A percentile compares a stretch with the other conserved stretches of the same genome.
phyloP scores from a whole-genome alignment of 1,139 yeast species.

The Kodamaea sp. region DNA sequence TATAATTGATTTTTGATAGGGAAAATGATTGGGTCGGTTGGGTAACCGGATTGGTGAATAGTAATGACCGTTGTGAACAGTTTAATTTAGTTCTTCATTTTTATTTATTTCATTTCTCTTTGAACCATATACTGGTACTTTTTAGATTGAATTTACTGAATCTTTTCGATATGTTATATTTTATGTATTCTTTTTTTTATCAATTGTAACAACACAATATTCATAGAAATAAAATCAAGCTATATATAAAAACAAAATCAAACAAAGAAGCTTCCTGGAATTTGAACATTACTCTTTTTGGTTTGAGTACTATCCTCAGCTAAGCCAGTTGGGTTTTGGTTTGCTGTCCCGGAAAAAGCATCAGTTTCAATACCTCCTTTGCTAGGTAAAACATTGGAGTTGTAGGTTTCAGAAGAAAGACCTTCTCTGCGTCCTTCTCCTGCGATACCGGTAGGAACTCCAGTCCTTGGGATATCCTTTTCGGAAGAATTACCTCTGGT shows the following conservation, averaged over 20 bases:
- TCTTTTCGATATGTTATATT: too few relatives aligned
- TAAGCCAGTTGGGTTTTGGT: not conserved
- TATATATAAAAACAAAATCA: constrained; percentile 1
- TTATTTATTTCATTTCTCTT: not conserved
- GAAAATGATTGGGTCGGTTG: too few relatives aligned
- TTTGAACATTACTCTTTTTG: constrained; percentile 1
- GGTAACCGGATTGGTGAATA: too few relatives aligned
- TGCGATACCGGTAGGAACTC: not conserved
- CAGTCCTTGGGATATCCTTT: constrained; percentile 6
- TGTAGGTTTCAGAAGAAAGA: constrained; percentile 2
- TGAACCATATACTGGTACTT: not conserved
- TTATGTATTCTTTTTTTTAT: too few relatives aligned
- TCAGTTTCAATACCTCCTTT: constrained; percentile 1
- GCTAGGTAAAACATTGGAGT: constrained; percentile 1
- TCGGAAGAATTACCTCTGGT: constrained; percentile 1
- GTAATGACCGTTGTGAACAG: not conserved
- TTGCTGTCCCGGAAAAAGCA: not conserved
- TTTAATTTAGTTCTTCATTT: not conserved
- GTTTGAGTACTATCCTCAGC: not conserved
- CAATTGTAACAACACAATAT: too few relatives aligned
- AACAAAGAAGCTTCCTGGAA: constrained; percentile 8
- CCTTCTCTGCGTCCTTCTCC: constrained; percentile 1
- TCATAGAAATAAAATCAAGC: not conserved
- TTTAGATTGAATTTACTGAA: too few relatives aligned
- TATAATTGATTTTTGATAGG: constrained; percentile 48